Evolutionary conservation across 1,284 basidiomycete genomes (phyloP), one percentile per base, ranked within the genome.

Genomic region (Ganoderma meredithae): DNA sequence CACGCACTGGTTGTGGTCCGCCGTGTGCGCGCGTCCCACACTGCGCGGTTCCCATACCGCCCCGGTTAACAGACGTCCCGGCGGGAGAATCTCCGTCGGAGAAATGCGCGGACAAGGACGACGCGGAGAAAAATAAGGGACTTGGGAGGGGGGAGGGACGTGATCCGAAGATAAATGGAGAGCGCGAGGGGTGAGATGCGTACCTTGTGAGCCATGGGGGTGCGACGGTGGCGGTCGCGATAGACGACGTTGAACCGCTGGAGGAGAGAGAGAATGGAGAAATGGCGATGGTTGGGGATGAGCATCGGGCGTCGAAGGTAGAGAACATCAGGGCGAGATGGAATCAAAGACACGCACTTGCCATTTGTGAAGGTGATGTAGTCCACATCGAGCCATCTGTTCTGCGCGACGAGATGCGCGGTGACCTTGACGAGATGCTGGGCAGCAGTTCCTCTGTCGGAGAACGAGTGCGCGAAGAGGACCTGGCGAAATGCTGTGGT

Each of bases 311-410:
- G 44, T 64, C 63, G n/a, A 19, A 55, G 47, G 62, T 55, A 19
- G 55, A 53, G n/a, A 39, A n/a, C n/a, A 33, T 27, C 36, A 39
- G 19, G 8, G 40, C 25, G 25, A 39, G 63, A 58, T 39, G 40
- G 47, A 17, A 65, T 39, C 15, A 43, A 52, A 68, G 40, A 33
- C 15, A 70, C 74, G 70, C 59, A 75, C 74, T 44, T 69, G 27
- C 66, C 69, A 33, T 62, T 31, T 1, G 75, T 73, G 66, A 79
- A 72, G 9, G 73, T 73, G 67, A 79, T 70, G 64, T 72, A 79
- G 70, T 79, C 77, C 12, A 79, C 49, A 56, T 79, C 77, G 40
- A 79, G 66, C 77, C 77, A 79, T 44, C 63, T 43, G 25, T 64
- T 65, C 27, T 65, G 62, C 9, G 69, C 67, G 59, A 49, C 62